phyloP scores from a whole-genome alignment of 805 yeast genomes.

The Saturnispora silvae region DNA sequence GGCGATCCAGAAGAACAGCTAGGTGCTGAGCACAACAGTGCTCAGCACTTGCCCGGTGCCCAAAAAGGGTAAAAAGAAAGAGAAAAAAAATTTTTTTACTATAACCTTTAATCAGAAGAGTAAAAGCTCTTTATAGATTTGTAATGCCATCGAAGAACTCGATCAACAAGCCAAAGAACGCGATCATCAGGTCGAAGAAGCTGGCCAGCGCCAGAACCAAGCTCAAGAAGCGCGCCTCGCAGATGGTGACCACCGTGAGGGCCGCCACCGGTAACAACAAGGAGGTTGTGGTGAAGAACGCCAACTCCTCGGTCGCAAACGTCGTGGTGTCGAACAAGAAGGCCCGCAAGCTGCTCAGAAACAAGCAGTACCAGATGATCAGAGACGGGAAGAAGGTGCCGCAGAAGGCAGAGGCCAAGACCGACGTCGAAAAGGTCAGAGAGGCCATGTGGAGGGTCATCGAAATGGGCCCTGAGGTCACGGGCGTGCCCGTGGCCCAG shows the following conservation, averaged over 20 bases:
- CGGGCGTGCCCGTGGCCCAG: constrained; percentile 38
- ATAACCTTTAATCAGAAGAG: neutral
- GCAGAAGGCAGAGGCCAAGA: constrained; percentile 38
- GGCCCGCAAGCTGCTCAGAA: constrained; percentile 70
- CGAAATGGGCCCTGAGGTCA: constrained; percentile 41
- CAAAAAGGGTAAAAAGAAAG: too few species aligned
- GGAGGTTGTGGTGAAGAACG: constrained; percentile 34
- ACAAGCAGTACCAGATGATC: constrained; percentile 53
- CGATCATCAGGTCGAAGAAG: constrained; percentile 41
- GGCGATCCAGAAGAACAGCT: constrained; percentile 38
- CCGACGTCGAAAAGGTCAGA: constrained; percentile 32
- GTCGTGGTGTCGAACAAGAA: constrained; percentile 65
- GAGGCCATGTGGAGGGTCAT: constrained; percentile 65
- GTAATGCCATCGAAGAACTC: constrained; percentile 75
- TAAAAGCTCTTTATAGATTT: too few species aligned
- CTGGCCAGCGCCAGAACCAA: constrained; percentile 39
- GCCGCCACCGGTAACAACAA: constrained; percentile 21
- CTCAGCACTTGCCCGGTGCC: too few species aligned
- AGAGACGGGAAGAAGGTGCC: constrained; percentile 31
- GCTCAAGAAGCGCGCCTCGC: constrained; percentile 1
- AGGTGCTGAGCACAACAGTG: neutral
- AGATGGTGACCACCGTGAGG: constrained; percentile 8
- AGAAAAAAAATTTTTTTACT: constrained; percentile 3
- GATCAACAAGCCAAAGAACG: constrained; percentile 67
- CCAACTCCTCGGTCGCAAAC: constrained; percentile 33